These are phyloP conservation scores for Sporothrix curviconia DNA, from an alignment of 2,329 filamentous ascomycete species.

Conservation along the genomic window DNA sequence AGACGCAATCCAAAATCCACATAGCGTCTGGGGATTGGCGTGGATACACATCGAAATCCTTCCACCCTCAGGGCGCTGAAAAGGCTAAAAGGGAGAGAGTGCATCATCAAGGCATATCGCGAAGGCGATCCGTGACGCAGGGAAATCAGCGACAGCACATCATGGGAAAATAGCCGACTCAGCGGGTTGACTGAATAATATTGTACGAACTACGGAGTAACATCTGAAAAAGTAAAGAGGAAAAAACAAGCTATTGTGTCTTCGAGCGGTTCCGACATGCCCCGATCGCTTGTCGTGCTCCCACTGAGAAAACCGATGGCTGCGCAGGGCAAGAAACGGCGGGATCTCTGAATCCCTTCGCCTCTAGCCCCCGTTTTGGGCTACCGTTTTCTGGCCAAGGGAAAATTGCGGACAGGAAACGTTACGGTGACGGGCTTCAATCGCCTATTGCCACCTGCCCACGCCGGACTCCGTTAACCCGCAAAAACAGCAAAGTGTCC, in stretches of 20 bases:
- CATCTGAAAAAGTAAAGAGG: background rate
- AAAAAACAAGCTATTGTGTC: background rate
- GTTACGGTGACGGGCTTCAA: background rate
- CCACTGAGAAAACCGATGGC: background rate
- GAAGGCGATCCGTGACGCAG: background rate
- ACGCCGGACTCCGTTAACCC: slow-evolving; percentile 7
- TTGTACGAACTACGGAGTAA: too few relatives aligned
- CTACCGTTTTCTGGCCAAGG: background rate
- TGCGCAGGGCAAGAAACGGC: background rate
- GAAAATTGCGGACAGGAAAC: background rate
- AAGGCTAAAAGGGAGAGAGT: background rate
- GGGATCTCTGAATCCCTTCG: background rate
- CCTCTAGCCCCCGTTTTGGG: background rate
- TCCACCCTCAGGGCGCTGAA: background rate
- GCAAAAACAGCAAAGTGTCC: background rate
- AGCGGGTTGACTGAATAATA: too few relatives aligned
- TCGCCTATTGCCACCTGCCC: background rate
- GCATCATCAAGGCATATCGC: background rate
- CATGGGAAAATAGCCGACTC: background rate
- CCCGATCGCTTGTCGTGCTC: background rate
- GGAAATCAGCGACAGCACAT: background rate
- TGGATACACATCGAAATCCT: background rate
- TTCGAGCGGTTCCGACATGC: slow-evolving; percentile 7
- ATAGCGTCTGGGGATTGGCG: slow-evolving; percentile 4
- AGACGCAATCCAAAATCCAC: slow-evolving; percentile 1